These are phyloP conservation scores for Cyberlindnera meyerae DNA, from an alignment of 805 yeast species.

Conservation along the genomic window DNA sequence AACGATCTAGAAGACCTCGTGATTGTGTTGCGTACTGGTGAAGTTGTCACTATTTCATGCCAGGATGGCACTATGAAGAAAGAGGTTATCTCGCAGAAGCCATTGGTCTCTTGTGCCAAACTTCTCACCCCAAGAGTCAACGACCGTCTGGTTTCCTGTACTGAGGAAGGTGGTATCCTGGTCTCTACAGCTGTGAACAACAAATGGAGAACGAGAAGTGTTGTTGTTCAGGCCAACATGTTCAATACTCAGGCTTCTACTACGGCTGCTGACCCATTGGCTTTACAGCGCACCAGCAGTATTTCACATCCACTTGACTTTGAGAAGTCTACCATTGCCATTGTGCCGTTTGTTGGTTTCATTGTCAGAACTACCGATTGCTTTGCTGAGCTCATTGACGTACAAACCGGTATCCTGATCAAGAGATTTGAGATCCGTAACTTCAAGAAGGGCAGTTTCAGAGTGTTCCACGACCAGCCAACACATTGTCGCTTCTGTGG, in stretches of 20 bases:
- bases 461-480: conserved; percentile 78
- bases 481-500: conserved; percentile 91
- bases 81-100: conserved; percentile 27
- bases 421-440: conserved; percentile 57
- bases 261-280: too few relatives aligned
- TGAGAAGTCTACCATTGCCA: conserved; percentile 36
- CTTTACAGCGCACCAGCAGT: too few relatives aligned
- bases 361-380: conserved; percentile 52
- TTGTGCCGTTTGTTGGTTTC: conserved; percentile 73
- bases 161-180: conserved; percentile 45
- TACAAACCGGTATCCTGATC: conserved; percentile 70
- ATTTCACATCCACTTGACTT: conserved; percentile 17
- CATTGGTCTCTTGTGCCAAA: conserved; percentile 48
- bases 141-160: conserved; percentile 60
- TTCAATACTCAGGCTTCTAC: conserved; percentile 15
- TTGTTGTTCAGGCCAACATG: conserved; percentile 41
- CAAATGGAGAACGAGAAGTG: conserved; percentile 55
- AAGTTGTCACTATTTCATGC: conserved; percentile 44
- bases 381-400: conserved; percentile 66
- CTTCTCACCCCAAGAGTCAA: conserved; percentile 68
- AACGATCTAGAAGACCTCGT: conserved; percentile 37
- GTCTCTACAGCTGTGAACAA: conserved; percentile 60
- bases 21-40: conserved; percentile 48
- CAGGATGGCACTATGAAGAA: conserved; percentile 39
- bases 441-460: conserved; percentile 49